phyloP scores from a whole-genome alignment of 208 protist species.

The Entamoeba histolytica region DNA sequence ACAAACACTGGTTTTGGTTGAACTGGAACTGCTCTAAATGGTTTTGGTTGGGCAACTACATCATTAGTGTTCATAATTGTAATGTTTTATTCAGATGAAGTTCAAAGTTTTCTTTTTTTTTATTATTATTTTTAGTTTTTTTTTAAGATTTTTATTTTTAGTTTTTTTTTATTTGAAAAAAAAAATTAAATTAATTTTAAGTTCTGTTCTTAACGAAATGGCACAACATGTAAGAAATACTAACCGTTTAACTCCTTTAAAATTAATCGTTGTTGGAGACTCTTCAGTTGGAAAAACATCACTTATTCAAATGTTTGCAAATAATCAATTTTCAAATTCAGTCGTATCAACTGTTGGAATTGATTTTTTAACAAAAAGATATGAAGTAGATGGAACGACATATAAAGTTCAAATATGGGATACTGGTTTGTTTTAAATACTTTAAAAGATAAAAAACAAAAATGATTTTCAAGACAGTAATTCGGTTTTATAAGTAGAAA shows the following conservation, averaged over 20 bases:
- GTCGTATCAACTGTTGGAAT: not conserved
- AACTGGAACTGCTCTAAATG: not conserved
- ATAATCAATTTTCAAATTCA: not conserved
- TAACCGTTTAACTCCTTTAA: not conserved
- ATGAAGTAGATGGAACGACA: not conserved
- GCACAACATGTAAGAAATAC: not conserved
- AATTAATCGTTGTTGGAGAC: not conserved
- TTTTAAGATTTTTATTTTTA: not conserved
- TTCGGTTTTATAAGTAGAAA: not conserved
- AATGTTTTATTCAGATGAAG: not conserved
- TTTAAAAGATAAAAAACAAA: not conserved
- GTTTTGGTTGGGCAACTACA: not conserved
- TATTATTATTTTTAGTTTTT: too few relatives aligned
- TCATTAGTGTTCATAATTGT: not conserved
- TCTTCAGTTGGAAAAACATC: not conserved
- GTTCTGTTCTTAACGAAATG: not conserved
- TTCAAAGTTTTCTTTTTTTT: too few relatives aligned
- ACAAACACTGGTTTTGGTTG: not conserved
- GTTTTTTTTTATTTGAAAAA: not conserved
- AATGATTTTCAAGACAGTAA: not conserved
- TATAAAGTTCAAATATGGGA: not conserved
- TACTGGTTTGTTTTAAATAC: not conserved
- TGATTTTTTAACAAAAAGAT: not conserved
- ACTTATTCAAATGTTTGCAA: not conserved
- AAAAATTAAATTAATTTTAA: not conserved